Evolutionary conservation across 2,329 filamentous ascomycete genomes (phyloP), one percentile per base, ranked within the genome.

Genomic region (Hypomyces perniciosus): DNA sequence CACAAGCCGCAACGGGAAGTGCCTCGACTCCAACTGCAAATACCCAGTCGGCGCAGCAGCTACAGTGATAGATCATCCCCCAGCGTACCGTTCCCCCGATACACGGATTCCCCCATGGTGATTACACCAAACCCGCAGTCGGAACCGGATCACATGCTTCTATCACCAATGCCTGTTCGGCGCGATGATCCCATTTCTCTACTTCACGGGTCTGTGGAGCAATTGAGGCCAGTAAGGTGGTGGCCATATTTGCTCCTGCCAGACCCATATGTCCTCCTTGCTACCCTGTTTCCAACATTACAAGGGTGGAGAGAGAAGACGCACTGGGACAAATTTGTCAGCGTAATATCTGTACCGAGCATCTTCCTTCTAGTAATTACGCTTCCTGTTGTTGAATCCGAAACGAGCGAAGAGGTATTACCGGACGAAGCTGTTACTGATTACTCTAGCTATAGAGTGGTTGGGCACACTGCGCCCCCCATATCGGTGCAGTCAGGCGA

Each of bases 321-420:
- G n/a, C 68, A 86, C n/a, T 90, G 85, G 83, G 91, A 92, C 60
- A 90, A 88, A 62, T 71, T 90, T 41, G 72, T 96, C 44, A 92
- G 90, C 39, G 61, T 93, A 8, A 77, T 95, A 35, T 91, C 91
- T 6, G 85, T 90, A n/a, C 88, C 91, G 1, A 95, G 87, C 59
- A 90, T 99, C 35, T 88, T 99, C 55, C 71, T 97, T 2, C 76
- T 99, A 4, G 92, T 92, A 1, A 83, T 93, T 43, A 99, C 93
- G 0, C 69, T 99, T 4, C 93, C 95, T 0, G 90, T 99, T 1
- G 88, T 96, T 5, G 92, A 97, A 61, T 80, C 80, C 1, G 78
- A 80, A 39, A 76, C 80, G 20, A 75, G 78, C 6, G 78, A 82
- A 4, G 63, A 62, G 5, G 50, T 46, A 26, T 63, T 61, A 5